Evolutionary conservation across 306 rosid species (phyloP), one percentile per base, ranked within the genome.

Genomic region (Mucuna pruriens): DNA sequence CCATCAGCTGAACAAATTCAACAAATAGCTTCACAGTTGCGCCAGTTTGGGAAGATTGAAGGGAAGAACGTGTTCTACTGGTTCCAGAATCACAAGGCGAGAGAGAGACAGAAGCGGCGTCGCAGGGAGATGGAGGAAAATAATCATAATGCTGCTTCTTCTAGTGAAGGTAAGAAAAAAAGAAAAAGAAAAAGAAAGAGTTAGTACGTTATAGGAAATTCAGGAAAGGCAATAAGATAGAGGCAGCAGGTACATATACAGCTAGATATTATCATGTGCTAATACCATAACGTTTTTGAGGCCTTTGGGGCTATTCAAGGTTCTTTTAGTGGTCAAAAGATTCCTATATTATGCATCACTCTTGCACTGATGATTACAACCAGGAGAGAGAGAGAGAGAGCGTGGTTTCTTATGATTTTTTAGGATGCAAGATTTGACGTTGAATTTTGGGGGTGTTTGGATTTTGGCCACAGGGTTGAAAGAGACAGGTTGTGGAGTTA

Each of bases 41-140:
- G 93, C 9, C 85, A 80, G 73, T 92, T 87, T 64, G 97, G 97
- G 29, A 90, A 83, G 86, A 85, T 92, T 48, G 94, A 92, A 90
- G 93, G 94, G 2, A 92, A 90, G 57, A 92, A 92, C 16, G 97
- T 92, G 19, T 92, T 90, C 83, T 92, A 92, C 42, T 92, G 97
- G 97, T 92, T 92, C 79, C 97, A 92, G 80, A 92, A 90, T 84
- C 97, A 92, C 82, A 90, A 89, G 74, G 97, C 97, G 0, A 90
- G 97, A 76, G 97, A 92, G 81, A 81, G 94, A 7, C 94, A 89
- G 88, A 92, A 89, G 68, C 90, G 87, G 45, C 90, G 92, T 25
- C 86, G 91, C 49, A 45, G 71, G 1, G 82, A 84, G 19, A 80
- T 87, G 91, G 88, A 87, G 88, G 81, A 79, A 64, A 40, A 61